Percentiles rank a stretch among this genome's conserved stretches.
These are phyloP conservation scores for Populus hybrid DNA, from an alignment of 441 rosid genomes.

Conservation along the genomic window DNA sequence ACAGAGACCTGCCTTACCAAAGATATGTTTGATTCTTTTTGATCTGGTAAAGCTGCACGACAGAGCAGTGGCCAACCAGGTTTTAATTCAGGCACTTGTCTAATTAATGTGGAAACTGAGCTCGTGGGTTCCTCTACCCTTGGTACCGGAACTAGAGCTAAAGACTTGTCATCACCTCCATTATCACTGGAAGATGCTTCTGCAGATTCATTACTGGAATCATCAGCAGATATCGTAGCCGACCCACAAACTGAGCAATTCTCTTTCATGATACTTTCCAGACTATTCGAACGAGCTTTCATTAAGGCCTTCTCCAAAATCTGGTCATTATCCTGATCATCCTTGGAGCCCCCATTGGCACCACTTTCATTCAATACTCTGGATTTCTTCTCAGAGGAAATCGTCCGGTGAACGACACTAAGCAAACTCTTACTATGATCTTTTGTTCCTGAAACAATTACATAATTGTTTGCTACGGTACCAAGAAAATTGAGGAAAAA, in stretches of 20 bases:
- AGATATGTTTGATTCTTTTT: slow-evolving; percentile 24
- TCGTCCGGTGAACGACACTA: slow-evolving; percentile 48
- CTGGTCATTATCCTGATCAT: slow-evolving; percentile 28
- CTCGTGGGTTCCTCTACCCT: slow-evolving; percentile 31
- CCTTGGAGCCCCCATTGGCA: slow-evolving; percentile 10
- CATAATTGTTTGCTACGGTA: background rate
- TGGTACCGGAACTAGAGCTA: slow-evolving; percentile 38
- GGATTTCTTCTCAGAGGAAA: slow-evolving; percentile 43
- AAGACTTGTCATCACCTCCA: slow-evolving; percentile 36
- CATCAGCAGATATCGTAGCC: slow-evolving; percentile 22
- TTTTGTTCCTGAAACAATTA: slow-evolving; percentile 41
- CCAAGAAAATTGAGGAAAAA: background rate
- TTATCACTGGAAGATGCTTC: slow-evolving; percentile 11
- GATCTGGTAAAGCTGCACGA: slow-evolving; percentile 29
- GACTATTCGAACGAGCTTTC: slow-evolving; percentile 31
- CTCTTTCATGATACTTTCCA: slow-evolving; percentile 28
- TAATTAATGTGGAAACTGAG: slow-evolving; percentile 17
- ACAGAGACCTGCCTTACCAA: slow-evolving; percentile 48
- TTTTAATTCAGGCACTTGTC: slow-evolving; percentile 29
- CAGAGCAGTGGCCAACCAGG: slow-evolving; percentile 67
- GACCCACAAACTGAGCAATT: slow-evolving; percentile 60
- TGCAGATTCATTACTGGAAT: slow-evolving; percentile 16
- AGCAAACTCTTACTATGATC: slow-evolving; percentile 47
- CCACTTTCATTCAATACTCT: slow-evolving; percentile 42
- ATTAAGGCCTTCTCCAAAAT: slow-evolving; percentile 42